A percentile compares a stretch with the other conserved stretches of the same genome.
Conservation (phyloP, 495 filamentous ascomycete species). For the Pyronema omphalodes region DNA sequence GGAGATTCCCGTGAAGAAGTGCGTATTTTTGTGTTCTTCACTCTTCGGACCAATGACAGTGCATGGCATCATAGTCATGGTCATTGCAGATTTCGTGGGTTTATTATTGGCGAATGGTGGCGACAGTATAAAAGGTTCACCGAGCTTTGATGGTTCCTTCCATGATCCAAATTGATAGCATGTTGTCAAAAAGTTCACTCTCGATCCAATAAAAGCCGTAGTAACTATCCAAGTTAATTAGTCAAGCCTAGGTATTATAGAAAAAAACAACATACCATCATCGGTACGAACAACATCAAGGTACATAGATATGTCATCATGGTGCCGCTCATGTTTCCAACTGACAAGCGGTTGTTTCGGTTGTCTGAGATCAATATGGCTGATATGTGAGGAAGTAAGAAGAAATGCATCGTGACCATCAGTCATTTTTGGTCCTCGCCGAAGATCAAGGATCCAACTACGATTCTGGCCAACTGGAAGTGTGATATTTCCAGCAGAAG, state of each 20-base stretch:
- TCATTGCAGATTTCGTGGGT: conserved; percentile 2
- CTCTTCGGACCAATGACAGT: neutral
- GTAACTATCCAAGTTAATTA: neutral
- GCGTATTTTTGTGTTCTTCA: neutral
- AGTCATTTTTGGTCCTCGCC: conserved; percentile 3
- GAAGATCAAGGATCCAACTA: conserved; percentile 16
- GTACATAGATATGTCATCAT: conserved; percentile 7
- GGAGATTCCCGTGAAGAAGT: conserved; percentile 11
- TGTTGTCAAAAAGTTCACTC: conserved; percentile 2
- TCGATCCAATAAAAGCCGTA: conserved; percentile 3
- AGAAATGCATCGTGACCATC: conserved; percentile 7
- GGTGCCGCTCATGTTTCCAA: conserved; percentile 9
- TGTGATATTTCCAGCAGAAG: neutral
- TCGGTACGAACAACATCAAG: conserved; percentile 9
- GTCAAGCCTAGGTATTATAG: neutral
- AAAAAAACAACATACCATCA: conserved; percentile 2
- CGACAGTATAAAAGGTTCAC: conserved; percentile 2
- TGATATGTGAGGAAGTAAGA: conserved; percentile 11
- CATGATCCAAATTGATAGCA: neutral
- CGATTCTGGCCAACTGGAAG: neutral
- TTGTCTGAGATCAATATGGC: conserved; percentile 10
- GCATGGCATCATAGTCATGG: conserved; percentile 6
- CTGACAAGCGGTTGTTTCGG: conserved; percentile 8
- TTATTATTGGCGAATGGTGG: neutral
- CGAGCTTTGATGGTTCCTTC: conserved; percentile 1